Base-by-base conservation (phyloP, 208 protist species). In the Acanthamoeba culbertsoni region DNA sequence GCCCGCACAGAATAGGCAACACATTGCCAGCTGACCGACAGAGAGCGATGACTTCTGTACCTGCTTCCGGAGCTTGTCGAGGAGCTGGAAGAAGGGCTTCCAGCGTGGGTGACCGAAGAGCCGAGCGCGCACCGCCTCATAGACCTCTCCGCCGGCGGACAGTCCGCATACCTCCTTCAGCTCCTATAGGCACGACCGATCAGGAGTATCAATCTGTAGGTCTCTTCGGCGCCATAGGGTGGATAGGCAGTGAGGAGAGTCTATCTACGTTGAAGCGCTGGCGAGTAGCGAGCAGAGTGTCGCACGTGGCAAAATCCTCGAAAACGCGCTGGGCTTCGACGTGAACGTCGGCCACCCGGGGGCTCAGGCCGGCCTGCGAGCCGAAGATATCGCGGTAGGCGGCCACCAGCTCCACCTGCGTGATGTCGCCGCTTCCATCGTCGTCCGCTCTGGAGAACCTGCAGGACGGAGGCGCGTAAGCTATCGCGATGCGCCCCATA, bases 21-120 rank as follows among this genome's bases (percentile, higher is more conserved):
- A n/a, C n/a, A n/a, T n/a, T n/a, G n/a, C n/a, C n/a, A n/a, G n/a
- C n/a, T n/a, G n/a, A n/a, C n/a, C n/a, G n/a, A n/a, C n/a, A n/a
- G n/a, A n/a, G n/a, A n/a, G n/a, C n/a, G n/a, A 55, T 55, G 48
- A 18, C 18, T 8, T 55, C 48, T 18, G 18, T 23, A 68, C 65
- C 65, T 75, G 65, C 65, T 75, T 75, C 2, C 65, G 65, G 6
- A 75, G 65, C 65, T 75, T 75, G 37, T 75, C 65, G 37, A 75
- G 20, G 31, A 75, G 65, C 37, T 75, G 65, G 65, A 75, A 75
- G 31, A 75, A 45, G 37, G 65, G 65, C 65, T 75, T 75, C 65
- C 65, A 75, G 65, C 65, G 65, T 20, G 65, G 65, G 37, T 75
- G 65, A 8, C 12, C 65, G 37, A 75, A 75, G 33, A 75, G 20